Evolutionary conservation across 495 filamentous ascomycete species (phyloP).

Genomic region (Eremomyces bilateralis): DNA sequence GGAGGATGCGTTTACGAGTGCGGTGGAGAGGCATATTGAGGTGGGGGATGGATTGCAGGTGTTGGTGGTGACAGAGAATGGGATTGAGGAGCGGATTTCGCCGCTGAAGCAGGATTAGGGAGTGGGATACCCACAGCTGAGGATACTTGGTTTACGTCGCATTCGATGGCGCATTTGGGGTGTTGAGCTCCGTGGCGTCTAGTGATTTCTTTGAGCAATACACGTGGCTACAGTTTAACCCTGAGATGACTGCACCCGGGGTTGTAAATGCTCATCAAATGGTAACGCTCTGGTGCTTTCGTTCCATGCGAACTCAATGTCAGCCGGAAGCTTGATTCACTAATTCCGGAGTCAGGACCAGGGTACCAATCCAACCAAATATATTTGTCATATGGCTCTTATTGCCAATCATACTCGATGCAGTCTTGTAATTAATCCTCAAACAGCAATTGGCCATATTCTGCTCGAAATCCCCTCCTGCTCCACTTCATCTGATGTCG

Average conservation of each 20-base stretch:
- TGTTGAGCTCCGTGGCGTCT: neutral
- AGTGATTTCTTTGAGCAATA: neutral
- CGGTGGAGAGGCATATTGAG: slow-evolving; percentile 95
- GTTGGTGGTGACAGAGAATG: slow-evolving; percentile 70
- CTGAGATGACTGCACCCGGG: neutral
- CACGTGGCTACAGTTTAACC: neutral
- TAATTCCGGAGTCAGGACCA: neutral
- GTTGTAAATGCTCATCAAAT: neutral
- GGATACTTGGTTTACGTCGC: neutral
- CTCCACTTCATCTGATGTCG: no score
- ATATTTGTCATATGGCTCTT: no score
- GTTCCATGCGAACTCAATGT: neutral
- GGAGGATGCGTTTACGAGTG: slow-evolving; percentile 91
- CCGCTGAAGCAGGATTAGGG: slow-evolving; percentile 78
- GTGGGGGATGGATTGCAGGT: slow-evolving; percentile 93
- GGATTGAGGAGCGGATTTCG: slow-evolving; percentile 65
- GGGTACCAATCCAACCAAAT: neutral
- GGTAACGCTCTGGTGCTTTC: neutral
- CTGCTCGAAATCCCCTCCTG: no score
- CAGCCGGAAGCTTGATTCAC: neutral
- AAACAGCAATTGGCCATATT: no score
- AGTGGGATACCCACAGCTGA: neutral
- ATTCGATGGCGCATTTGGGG: neutral
- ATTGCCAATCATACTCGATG: no score
- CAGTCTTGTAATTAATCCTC: no score